These are phyloP conservation scores for Exobasidium cylindrosporum DNA, from an alignment of 1,284 basidiomycete species.

Conservation along the genomic window DNA sequence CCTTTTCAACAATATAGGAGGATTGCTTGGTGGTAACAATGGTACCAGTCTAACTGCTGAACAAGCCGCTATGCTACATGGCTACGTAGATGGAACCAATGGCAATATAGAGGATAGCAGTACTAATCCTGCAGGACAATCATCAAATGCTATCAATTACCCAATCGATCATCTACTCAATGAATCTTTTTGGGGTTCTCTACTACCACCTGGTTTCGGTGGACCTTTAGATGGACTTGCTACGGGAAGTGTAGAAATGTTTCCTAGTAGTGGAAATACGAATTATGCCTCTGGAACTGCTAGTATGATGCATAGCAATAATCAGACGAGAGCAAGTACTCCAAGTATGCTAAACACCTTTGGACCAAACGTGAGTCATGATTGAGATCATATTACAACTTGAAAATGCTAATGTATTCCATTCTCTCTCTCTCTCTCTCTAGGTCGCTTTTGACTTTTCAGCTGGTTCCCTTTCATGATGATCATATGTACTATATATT, in stretches of 20 bases:
- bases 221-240: constrained; percentile 12
- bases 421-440: not conserved
- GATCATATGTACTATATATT: not conserved
- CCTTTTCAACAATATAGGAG: not conserved
- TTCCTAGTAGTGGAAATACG: not conserved
- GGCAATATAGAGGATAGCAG: too few species aligned
- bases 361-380: constrained; percentile 2
- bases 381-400: not conserved
- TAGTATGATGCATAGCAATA: not conserved
- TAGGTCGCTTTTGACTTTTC: constrained; percentile 9
- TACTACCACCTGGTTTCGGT: constrained; percentile 42
- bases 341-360: constrained; percentile 6
- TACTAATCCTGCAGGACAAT: not conserved
- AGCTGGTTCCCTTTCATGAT: constrained; percentile 2
- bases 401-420: not conserved
- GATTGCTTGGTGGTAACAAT: not conserved
- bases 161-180: constrained; percentile 20
- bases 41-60: not conserved
- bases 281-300: not conserved
- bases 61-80: constrained; percentile 1
- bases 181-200: constrained; percentile 42
- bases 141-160: constrained; percentile 7
- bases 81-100: not conserved
- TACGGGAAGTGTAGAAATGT: constrained; percentile 11
- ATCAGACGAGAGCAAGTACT: constrained; percentile 8